phyloP scores from a whole-genome alignment of 352 stramenopile genomes.

The Paralagenidium karlingii region DNA sequence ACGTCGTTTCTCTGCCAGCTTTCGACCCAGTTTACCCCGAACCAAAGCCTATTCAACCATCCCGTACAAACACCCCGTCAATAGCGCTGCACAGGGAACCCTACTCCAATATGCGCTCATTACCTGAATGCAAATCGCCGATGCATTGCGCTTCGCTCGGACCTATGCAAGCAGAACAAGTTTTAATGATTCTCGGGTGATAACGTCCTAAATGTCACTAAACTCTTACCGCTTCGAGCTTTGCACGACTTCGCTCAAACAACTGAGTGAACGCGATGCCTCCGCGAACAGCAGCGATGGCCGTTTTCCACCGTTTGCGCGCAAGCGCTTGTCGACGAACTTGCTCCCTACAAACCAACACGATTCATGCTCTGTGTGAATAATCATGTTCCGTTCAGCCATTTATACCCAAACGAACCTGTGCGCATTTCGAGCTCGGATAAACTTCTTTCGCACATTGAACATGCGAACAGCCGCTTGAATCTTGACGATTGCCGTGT shows the following conservation, averaged over 20 bases:
- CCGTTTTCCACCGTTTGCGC: conserved; percentile 57
- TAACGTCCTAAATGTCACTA: too few relatives aligned
- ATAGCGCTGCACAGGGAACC: too few relatives aligned
- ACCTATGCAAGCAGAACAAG: conserved; percentile 11
- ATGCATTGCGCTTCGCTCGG: conserved; percentile 25
- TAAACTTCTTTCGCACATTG: conserved; percentile 72
- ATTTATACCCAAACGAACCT: background rate
- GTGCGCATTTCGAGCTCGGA: conserved; percentile 36
- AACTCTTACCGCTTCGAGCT: conserved; percentile 15
- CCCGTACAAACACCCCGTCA: too few relatives aligned
- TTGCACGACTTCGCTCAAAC: conserved; percentile 29
- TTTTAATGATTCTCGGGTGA: too few relatives aligned
- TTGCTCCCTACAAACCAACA: conserved; percentile 1
- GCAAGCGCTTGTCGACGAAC: conserved; percentile 52
- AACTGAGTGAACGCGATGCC: conserved; percentile 60
- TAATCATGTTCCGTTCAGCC: too few relatives aligned
- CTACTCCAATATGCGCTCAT: background rate
- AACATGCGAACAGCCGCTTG: conserved; percentile 81
- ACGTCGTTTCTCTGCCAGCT: conserved; percentile 44
- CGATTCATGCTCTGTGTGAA: background rate
- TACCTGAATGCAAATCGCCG: conserved; percentile 55
- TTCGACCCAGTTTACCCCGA: conserved; percentile 67
- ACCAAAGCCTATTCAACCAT: conserved; percentile 37
- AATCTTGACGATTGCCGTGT: conserved; percentile 68
- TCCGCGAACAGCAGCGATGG: conserved; percentile 46